Percentiles rank a stretch among this genome's conserved stretches.
Evolutionary conservation across 129 eudicot species (phyloP).

Genomic region (Flaveria trinervia): DNA sequence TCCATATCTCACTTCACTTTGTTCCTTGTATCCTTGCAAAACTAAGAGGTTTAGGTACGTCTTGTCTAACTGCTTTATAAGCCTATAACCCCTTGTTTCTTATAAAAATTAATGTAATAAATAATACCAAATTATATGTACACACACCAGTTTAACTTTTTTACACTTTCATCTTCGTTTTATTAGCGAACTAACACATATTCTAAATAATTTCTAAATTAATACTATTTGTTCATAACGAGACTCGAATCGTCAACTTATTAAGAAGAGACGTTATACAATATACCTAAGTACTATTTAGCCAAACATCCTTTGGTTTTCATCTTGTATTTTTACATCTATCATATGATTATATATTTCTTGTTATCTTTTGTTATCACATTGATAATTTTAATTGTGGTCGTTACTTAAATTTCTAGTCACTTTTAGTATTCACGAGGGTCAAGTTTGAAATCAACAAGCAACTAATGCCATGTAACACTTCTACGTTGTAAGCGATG

Average conservation of each 20-base stretch:
- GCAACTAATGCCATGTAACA: not conserved
- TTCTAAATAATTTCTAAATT: too few relatives aligned
- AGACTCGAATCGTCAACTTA: too few relatives aligned
- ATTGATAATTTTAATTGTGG: too few relatives aligned
- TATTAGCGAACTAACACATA: too few relatives aligned
- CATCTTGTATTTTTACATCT: not conserved
- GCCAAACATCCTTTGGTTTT: too few relatives aligned
- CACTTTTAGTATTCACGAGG: not conserved
- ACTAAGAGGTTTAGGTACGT: conserved; percentile 34
- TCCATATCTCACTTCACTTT: conserved; percentile 36
- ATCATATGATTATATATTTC: too few relatives aligned
- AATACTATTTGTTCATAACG: too few relatives aligned
- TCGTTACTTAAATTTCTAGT: not conserved
- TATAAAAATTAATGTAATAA: not conserved
- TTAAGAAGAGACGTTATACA: too few relatives aligned
- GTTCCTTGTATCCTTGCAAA: conserved; percentile 25
- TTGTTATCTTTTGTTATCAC: not conserved
- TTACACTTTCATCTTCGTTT: too few relatives aligned
- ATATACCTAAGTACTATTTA: too few relatives aligned
- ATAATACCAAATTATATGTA: not conserved
- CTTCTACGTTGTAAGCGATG: not conserved
- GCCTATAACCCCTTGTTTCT: not conserved
- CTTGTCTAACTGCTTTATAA: conserved; percentile 24
- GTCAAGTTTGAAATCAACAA: not conserved
- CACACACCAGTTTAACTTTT: not conserved